phyloP scores from a whole-genome alignment of 1,139 yeast species.

The Suhomyces chickasaworum region DNA sequence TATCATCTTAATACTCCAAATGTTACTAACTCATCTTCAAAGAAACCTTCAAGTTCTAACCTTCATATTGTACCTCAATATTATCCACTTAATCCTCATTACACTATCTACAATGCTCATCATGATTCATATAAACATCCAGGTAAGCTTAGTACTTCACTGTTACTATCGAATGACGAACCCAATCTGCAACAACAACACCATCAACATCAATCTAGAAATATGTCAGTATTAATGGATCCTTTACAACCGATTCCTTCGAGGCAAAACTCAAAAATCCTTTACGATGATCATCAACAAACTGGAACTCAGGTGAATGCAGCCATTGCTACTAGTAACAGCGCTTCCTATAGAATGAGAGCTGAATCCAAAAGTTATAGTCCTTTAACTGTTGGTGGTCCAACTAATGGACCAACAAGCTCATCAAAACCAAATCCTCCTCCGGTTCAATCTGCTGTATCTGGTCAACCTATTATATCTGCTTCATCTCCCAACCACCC shows the following conservation, averaged over 20 bases:
- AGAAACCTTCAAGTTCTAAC: slow-evolving; percentile 24
- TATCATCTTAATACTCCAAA: slow-evolving; percentile 19
- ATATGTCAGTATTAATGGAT: slow-evolving; percentile 35
- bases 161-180: slow-evolving; percentile 10
- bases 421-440: slow-evolving; percentile 3
- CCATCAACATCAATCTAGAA: slow-evolving; percentile 4
- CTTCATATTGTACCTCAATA: slow-evolving; percentile 34
- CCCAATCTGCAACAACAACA: slow-evolving; percentile 2
- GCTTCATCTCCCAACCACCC: slow-evolving; percentile 10
- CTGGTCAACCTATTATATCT: not conserved
- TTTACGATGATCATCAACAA: slow-evolving; percentile 8
- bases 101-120: slow-evolving; percentile 28
- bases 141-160: slow-evolving; percentile 12
- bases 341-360: slow-evolving; percentile 8
- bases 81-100: slow-evolving; percentile 42
- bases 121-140: slow-evolving; percentile 10
- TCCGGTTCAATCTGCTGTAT: too few species aligned
- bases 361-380: slow-evolving; percentile 18
- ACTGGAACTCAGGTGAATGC: not conserved
- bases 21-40: slow-evolving; percentile 8
- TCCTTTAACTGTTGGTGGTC: slow-evolving; percentile 18
- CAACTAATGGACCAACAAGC: slow-evolving; percentile 8
- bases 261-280: slow-evolving; percentile 10
- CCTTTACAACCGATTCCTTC: slow-evolving; percentile 37
- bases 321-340: slow-evolving; percentile 1